phyloP scores from a whole-genome alignment of 2,329 filamentous ascomycete genomes.

The Cladosporium colombiae region DNA sequence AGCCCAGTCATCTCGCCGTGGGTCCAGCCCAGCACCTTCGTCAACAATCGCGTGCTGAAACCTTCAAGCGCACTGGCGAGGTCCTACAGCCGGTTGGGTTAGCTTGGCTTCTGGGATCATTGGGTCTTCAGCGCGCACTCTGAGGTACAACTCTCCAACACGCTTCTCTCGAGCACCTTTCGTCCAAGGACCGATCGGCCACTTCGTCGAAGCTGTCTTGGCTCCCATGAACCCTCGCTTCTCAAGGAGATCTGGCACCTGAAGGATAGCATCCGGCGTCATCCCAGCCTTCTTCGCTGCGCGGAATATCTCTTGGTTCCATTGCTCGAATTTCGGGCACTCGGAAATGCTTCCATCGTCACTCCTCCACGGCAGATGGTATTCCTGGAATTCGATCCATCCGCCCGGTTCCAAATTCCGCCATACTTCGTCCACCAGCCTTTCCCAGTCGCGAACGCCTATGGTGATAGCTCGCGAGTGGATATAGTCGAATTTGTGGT shows the following conservation, averaged over 20 bases:
- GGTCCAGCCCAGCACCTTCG: slow-evolving; percentile 21
- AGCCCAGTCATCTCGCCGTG: slow-evolving; percentile 18
- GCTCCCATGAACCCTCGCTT: slow-evolving; percentile 7
- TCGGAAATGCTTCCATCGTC: slow-evolving; percentile 19
- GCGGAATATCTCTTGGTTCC: not conserved
- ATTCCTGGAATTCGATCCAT: slow-evolving; percentile 26
- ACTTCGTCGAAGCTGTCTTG: slow-evolving; percentile 11
- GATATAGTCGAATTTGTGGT: slow-evolving; percentile 40
- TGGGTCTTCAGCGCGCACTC: not conserved
- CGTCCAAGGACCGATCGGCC: slow-evolving; percentile 19
- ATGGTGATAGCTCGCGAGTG: slow-evolving; percentile 50
- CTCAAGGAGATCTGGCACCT: slow-evolving; percentile 1
- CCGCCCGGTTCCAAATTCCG: slow-evolving; percentile 24
- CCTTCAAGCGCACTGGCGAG: slow-evolving; percentile 20
- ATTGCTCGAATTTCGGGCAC: slow-evolving; percentile 13
- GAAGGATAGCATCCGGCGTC: slow-evolving; percentile 16
- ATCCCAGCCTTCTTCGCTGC: slow-evolving; percentile 10
- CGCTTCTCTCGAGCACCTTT: slow-evolving; percentile 17
- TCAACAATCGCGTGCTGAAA: slow-evolving; percentile 20
- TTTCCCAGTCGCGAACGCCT: slow-evolving; percentile 46
- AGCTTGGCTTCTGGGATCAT: not conserved
- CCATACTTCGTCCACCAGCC: slow-evolving; percentile 22
- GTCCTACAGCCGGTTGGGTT: not conserved
- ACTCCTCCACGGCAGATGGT: slow-evolving; percentile 13
- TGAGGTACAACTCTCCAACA: slow-evolving; percentile 16